phyloP scores from a whole-genome alignment of 257 asterid genomes.

The Ocimum tenuiflorum region DNA sequence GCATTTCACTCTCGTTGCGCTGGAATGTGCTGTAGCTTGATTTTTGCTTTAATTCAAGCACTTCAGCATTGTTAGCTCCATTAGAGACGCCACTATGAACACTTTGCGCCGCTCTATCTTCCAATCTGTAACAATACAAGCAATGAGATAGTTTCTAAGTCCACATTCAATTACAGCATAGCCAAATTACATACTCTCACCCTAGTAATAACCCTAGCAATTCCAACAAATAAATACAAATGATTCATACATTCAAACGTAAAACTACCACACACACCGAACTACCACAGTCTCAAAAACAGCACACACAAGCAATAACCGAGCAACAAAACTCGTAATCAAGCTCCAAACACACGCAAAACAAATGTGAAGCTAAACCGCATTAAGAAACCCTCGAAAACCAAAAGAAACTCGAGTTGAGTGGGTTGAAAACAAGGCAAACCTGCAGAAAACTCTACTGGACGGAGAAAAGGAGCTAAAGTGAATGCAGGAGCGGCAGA shows the following conservation, averaged over 20 bases:
- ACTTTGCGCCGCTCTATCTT: slow-evolving; percentile 32
- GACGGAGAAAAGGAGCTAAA: slow-evolving; percentile 37
- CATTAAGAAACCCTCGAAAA: slow-evolving; percentile 8
- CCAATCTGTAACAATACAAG: slow-evolving; percentile 39
- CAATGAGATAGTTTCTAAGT: background rate
- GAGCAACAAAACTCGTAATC: background rate
- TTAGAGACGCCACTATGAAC: slow-evolving; percentile 23
- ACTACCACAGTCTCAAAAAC: background rate
- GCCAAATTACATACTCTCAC: slow-evolving; percentile 8
- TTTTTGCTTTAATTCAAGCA: slow-evolving; percentile 32
- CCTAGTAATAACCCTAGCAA: background rate
- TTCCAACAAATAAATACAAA: background rate
- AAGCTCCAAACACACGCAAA: background rate
- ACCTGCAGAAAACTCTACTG: slow-evolving; percentile 52
- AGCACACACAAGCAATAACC: background rate
- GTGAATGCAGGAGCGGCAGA: slow-evolving; percentile 40
- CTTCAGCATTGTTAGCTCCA: slow-evolving; percentile 25
- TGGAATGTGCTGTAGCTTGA: slow-evolving; percentile 32
- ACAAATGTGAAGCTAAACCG: background rate
- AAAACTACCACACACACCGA: slow-evolving; percentile 9
- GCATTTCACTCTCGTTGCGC: slow-evolving; percentile 20
- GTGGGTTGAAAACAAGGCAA: slow-evolving; percentile 4
- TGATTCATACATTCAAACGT: background rate
- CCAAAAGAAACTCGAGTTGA: background rate
- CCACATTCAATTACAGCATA: slow-evolving; percentile 12